Conservation (phyloP, 768 basidiomycete genomes). For the Amanita phalloides region DNA sequence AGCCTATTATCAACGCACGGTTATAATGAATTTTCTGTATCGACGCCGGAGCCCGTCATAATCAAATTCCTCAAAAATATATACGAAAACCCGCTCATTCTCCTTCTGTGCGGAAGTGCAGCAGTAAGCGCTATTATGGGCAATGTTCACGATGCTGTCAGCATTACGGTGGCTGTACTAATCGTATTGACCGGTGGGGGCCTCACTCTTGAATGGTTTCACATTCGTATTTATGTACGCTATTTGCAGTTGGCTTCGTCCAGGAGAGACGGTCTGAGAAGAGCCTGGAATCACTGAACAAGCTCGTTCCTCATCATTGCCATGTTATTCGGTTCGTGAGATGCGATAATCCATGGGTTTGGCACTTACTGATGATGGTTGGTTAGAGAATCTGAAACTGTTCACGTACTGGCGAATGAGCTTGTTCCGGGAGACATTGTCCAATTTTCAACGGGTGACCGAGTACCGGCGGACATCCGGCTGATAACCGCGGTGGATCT, state of each 20-base stretch:
- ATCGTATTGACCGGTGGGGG: conserved; percentile 85
- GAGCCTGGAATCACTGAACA: conserved; percentile 89
- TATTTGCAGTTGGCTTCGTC: conserved; percentile 70
- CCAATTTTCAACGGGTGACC: conserved; percentile 83
- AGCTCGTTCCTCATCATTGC: conserved; percentile 94
- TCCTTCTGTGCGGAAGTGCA: conserved; percentile 86
- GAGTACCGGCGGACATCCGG: conserved; percentile 89
- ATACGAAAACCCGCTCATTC: conserved; percentile 88
- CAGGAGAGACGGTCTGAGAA: conserved; percentile 94
- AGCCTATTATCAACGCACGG: conserved; percentile 60
- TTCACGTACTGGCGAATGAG: conserved; percentile 88
- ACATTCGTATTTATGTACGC: conserved; percentile 3
- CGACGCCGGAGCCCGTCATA: conserved; percentile 65
- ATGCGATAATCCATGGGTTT: conserved; percentile 3
- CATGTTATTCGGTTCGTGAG: conserved; percentile 62
- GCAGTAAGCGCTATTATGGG: conserved; percentile 86
- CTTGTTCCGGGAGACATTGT: conserved; percentile 95
- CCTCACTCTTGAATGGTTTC: background rate
- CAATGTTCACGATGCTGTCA: conserved; percentile 90
- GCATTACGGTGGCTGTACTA: conserved; percentile 83
- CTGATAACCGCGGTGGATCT: conserved; percentile 73
- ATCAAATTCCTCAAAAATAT: conserved; percentile 93
- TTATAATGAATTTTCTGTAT: conserved; percentile 91
- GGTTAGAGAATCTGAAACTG: conserved; percentile 44
- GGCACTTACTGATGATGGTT: conserved; percentile 13